These are phyloP conservation scores for Magnusiomyces fungicola DNA, from an alignment of 1,139 yeast species.

Conservation along the genomic window DNA sequence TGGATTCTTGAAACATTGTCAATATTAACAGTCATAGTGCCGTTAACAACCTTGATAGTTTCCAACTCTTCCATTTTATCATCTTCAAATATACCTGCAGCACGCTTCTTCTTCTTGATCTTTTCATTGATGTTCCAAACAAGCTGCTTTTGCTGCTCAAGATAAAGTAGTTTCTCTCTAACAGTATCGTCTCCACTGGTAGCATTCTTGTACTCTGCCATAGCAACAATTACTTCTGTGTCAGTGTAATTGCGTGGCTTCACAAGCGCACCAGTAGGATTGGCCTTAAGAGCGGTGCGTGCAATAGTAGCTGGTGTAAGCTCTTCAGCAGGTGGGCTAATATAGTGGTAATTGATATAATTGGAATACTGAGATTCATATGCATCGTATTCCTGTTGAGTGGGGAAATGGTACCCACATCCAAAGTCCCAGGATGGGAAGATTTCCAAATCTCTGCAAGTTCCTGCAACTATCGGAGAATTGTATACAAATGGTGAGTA, in stretches of 20 bases:
- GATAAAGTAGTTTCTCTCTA: slow-evolving; percentile 3
- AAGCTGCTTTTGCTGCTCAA: slow-evolving; percentile 9
- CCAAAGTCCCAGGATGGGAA: slow-evolving; percentile 25
- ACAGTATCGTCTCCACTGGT: not conserved
- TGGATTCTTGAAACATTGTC: slow-evolving; percentile 11
- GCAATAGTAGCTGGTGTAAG: slow-evolving; percentile 8
- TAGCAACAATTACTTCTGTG: slow-evolving; percentile 16
- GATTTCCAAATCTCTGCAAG: slow-evolving; percentile 23
- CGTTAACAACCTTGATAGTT: not conserved
- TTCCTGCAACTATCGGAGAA: slow-evolving; percentile 15
- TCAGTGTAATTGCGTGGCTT: slow-evolving; percentile 12
- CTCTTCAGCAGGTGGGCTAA: slow-evolving; percentile 14
- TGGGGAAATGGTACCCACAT: slow-evolving; percentile 19
- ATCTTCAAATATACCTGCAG: not conserved
- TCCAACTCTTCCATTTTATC: slow-evolving; percentile 10
- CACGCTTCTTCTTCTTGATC: slow-evolving; percentile 11
- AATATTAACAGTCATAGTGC: slow-evolving; percentile 1
- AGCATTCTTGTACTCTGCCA: slow-evolving; percentile 14
- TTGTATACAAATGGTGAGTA: slow-evolving; percentile 24
- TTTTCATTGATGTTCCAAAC: slow-evolving; percentile 7
- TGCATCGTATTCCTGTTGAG: slow-evolving; percentile 8
- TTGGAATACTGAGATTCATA: slow-evolving; percentile 15
- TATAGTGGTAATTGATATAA: slow-evolving; percentile 10
- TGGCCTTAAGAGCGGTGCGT: slow-evolving; percentile 13
- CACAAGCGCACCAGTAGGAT: slow-evolving; percentile 12